phyloP scores from a whole-genome alignment of 2,329 filamentous ascomycete genomes.

The Trichophyton verrucosum region DNA sequence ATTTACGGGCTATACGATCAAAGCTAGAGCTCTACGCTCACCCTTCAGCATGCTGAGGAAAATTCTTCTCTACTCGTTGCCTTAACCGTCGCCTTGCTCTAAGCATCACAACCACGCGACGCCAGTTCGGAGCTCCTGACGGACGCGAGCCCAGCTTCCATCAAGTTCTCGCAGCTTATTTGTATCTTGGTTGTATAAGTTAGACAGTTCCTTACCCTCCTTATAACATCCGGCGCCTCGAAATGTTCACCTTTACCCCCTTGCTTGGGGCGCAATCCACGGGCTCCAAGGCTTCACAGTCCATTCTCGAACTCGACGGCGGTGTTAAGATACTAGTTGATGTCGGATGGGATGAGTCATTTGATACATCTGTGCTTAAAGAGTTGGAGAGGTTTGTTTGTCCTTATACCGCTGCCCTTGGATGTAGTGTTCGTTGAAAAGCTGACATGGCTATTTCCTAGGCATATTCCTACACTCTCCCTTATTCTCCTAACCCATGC shows the following conservation, averaged over 20 bases:
- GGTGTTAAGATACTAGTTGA: conserved; percentile 92
- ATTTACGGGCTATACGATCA: background rate
- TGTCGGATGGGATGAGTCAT: conserved; percentile 89
- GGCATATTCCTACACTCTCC: conserved; percentile 82
- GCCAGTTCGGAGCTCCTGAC: background rate
- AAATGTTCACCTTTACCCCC: conserved; percentile 92
- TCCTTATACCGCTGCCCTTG: conserved; percentile 10
- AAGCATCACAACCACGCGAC: background rate
- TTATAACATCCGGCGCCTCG: conserved; percentile 5
- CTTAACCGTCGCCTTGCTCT: background rate
- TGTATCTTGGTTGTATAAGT: background rate
- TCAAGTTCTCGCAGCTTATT: background rate
- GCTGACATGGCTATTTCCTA: conserved; percentile 23
- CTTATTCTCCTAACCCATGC: conserved; percentile 90
- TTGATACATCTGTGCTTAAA: conserved; percentile 67
- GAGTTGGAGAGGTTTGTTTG: conserved; percentile 71
- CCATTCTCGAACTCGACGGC: conserved; percentile 90
- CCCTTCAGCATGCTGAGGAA: background rate
- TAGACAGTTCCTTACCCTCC: background rate
- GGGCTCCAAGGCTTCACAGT: conserved; percentile 75
- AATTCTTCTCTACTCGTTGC: background rate
- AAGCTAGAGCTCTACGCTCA: background rate
- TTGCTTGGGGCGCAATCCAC: conserved; percentile 76
- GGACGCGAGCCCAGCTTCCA: background rate
- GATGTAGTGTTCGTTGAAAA: background rate